Conservation (phyloP, 2,329 filamentous ascomycete genomes). For the Acrodontium crateriforme region DNA sequence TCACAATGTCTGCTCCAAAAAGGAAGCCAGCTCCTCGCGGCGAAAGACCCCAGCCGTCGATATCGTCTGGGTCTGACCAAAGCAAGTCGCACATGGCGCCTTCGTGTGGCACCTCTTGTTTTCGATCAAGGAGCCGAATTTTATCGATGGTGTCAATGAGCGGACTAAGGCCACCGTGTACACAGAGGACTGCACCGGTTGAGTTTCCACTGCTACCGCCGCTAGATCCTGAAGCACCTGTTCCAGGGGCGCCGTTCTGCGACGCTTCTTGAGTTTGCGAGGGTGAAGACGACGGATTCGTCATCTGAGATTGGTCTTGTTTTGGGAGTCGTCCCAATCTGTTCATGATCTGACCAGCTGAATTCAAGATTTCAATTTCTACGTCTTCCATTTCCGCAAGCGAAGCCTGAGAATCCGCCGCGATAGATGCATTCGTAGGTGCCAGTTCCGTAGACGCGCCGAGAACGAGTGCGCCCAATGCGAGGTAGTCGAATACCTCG, state of each 20-base stretch:
- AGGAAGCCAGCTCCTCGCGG: constrained; percentile 90
- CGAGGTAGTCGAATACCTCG: constrained; percentile 94
- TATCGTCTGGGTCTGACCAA: constrained; percentile 97
- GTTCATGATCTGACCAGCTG: constrained; percentile 64
- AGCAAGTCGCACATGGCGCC: constrained; percentile 97
- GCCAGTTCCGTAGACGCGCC: constrained; percentile 56
- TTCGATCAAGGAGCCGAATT: constrained; percentile 85
- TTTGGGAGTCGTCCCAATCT: too few relatives aligned
- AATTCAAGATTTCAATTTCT: constrained; percentile 87
- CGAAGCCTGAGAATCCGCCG: constrained; percentile 23
- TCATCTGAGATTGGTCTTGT: constrained; percentile 12
- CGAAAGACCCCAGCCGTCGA: constrained; percentile 90
- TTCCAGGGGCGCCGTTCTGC: constrained; percentile 56
- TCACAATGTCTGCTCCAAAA: constrained; percentile 91
- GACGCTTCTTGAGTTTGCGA: constrained; percentile 19
- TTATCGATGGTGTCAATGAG: constrained; percentile 90
- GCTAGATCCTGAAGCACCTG: constrained; percentile 60
- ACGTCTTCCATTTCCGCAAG: constrained; percentile 53
- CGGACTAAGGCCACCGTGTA: constrained; percentile 85
- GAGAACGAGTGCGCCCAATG: constrained; percentile 78
- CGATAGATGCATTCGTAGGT: constrained; percentile 44
- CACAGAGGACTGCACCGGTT: constrained; percentile 78
- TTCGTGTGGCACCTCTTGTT: constrained; percentile 96
- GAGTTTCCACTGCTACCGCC: constrained; percentile 46
- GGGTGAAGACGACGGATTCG: constrained; percentile 24